Percentiles rank a stretch among this genome's conserved stretches.
Conservation (phyloP, 2,329 filamentous ascomycete genomes). For the Cladosporium austrohemisphaericum region DNA sequence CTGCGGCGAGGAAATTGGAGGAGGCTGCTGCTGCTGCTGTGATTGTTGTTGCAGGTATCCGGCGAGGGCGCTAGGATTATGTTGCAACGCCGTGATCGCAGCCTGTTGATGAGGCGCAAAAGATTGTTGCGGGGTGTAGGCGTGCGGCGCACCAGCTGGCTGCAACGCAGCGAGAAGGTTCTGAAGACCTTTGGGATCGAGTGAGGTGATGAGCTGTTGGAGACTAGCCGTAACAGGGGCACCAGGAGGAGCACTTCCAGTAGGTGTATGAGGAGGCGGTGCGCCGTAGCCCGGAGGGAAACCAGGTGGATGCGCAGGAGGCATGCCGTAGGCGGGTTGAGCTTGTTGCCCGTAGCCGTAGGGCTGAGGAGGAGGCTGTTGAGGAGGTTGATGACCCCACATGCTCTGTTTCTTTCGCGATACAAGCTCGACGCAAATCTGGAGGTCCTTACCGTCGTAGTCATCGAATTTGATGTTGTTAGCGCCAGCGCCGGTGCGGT, state of each 20-base stretch:
- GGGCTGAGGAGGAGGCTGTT: conserved; percentile 33
- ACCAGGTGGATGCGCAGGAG: conserved; percentile 29
- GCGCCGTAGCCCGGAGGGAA: conserved; percentile 9
- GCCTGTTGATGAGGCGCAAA: conserved; percentile 29
- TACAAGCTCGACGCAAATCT: conserved; percentile 76
- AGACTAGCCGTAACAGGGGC: conserved; percentile 44
- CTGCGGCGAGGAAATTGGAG: conserved; percentile 23
- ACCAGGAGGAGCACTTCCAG: neutral
- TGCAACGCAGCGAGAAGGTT: conserved; percentile 62
- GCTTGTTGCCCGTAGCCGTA: conserved; percentile 35
- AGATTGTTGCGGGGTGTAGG: conserved; percentile 26
- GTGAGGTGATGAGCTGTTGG: conserved; percentile 61
- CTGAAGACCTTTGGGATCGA: conserved; percentile 69
- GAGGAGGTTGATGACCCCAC: conserved; percentile 30
- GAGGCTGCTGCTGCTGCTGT: conserved; percentile 32
- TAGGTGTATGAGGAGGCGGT: conserved; percentile 19
- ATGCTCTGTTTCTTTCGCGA: conserved; percentile 60
- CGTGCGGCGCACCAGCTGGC: conserved; percentile 21
- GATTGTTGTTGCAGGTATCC: conserved; percentile 30
- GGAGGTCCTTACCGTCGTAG: conserved; percentile 77
- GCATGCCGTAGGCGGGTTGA: conserved; percentile 30
- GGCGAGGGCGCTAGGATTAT: conserved; percentile 27
- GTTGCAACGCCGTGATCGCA: conserved; percentile 28
- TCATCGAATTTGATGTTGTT: conserved; percentile 80
- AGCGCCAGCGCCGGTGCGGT: conserved; percentile 64